Conservation (phyloP, 345 rosid species). For the Dimocarpus longan region DNA sequence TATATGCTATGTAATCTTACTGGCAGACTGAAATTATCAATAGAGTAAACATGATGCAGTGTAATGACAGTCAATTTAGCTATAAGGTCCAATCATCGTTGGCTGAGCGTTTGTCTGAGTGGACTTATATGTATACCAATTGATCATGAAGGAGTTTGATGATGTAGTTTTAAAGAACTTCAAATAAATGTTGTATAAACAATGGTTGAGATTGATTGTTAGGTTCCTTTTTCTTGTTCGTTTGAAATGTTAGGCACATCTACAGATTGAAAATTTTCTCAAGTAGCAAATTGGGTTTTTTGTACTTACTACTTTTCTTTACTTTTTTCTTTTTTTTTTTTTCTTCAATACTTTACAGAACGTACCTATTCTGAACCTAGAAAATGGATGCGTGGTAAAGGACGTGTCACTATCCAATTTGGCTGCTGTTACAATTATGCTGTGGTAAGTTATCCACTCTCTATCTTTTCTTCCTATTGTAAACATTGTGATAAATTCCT, state of each 20-base stretch:
- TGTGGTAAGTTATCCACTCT: constrained; percentile 31
- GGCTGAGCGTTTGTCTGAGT: not conserved
- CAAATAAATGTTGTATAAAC: not conserved
- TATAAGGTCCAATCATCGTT: no score
- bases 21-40: no score
- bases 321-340: not conserved
- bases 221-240: not conserved
- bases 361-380: constrained; percentile 64
- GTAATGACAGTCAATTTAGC: no score
- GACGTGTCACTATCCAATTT: constrained; percentile 66
- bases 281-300: not conserved
- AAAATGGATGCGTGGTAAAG: constrained; percentile 79
- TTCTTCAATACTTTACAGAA: constrained; percentile 32
- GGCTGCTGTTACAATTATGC: constrained; percentile 71
- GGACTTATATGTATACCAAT: not conserved
- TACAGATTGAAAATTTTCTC: not conserved
- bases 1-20: no score
- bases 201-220: not conserved
- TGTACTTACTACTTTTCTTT: not conserved
- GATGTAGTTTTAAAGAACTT: not conserved
- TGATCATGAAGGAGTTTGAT: not conserved
- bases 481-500: not conserved
- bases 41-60: no score
- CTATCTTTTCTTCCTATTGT: not conserved
- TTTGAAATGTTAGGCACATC: not conserved